Conservation (phyloP, 192 early-diverging fungal genomes). For the Lobosporangium transversale region DNA sequence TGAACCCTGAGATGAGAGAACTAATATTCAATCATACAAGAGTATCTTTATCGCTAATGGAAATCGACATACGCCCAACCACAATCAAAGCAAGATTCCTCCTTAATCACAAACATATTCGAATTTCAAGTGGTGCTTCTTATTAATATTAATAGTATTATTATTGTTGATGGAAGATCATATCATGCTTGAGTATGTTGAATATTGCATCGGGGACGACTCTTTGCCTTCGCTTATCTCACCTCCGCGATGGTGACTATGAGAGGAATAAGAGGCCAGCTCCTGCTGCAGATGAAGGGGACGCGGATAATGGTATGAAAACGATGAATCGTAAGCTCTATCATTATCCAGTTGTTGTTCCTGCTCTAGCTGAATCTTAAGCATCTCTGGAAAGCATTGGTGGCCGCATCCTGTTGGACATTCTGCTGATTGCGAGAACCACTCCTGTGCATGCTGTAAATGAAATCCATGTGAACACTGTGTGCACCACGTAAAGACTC, state of each 20-base stretch:
- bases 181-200: background rate
- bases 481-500: constrained; percentile 83
- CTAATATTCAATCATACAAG: too few relatives aligned
- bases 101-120: too few relatives aligned
- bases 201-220: constrained; percentile 5
- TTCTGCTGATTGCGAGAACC: constrained; percentile 68
- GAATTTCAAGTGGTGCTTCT: too few relatives aligned
- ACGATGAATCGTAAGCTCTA: constrained; percentile 7
- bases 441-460: constrained; percentile 72
- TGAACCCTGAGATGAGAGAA: too few relatives aligned
- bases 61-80: too few relatives aligned
- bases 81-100: too few relatives aligned
- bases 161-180: background rate
- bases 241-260: constrained; percentile 4
- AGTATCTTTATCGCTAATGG: too few relatives aligned
- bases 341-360: constrained; percentile 23
- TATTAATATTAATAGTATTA: too few relatives aligned
- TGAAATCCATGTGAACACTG: constrained; percentile 86
- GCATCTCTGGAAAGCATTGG: constrained; percentile 63
- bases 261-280: constrained; percentile 16
- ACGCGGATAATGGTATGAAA: constrained; percentile 5
- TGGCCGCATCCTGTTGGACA: constrained; percentile 85
- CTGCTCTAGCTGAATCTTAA: constrained; percentile 46
- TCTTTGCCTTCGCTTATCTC: constrained; percentile 14
- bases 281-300: constrained; percentile 23